Percentiles rank a stretch among this genome's conserved stretches.
These are phyloP conservation scores for Teunomyces gatunensis DNA, from an alignment of 805 yeast genomes.

Conservation along the genomic window DNA sequence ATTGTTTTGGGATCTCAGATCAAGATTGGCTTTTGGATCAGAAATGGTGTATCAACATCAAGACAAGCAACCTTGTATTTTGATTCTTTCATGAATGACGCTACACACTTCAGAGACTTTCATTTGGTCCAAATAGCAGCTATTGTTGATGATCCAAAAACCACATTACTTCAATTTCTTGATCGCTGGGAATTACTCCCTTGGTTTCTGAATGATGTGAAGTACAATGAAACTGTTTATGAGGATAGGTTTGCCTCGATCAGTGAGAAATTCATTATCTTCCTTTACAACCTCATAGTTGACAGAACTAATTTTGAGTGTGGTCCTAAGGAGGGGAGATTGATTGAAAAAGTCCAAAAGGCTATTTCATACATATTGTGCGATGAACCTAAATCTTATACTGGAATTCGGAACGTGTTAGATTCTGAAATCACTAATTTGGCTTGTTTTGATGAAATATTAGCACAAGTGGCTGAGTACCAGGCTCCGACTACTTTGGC, in stretches of 20 bases:
- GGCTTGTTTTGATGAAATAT: conserved; percentile 44
- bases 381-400: conserved; percentile 52
- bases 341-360: conserved; percentile 29
- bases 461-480: conserved; percentile 63
- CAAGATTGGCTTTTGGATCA: conserved; percentile 65
- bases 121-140: conserved; percentile 46
- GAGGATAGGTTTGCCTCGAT: conserved; percentile 48
- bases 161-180: conserved; percentile 36
- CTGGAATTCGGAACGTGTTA: conserved; percentile 38
- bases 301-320: conserved; percentile 29
- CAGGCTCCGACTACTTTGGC: conserved; percentile 58
- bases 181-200: conserved; percentile 57
- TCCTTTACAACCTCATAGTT: conserved; percentile 45
- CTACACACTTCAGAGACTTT: conserved; percentile 42
- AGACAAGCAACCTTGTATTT: conserved; percentile 51
- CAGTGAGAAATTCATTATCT: conserved; percentile 41
- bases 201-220: conserved; percentile 44
- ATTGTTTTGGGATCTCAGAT: conserved; percentile 62
- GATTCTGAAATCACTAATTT: conserved; percentile 32
- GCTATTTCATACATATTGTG: conserved; percentile 51
- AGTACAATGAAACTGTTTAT: conserved; percentile 36
- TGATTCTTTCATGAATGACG: conserved; percentile 40
- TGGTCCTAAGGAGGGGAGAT: conserved; percentile 24
- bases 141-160: conserved; percentile 35
- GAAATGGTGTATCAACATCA: conserved; percentile 61